Conservation (phyloP, 768 basidiomycete genomes). For the Pisolithus albus region DNA sequence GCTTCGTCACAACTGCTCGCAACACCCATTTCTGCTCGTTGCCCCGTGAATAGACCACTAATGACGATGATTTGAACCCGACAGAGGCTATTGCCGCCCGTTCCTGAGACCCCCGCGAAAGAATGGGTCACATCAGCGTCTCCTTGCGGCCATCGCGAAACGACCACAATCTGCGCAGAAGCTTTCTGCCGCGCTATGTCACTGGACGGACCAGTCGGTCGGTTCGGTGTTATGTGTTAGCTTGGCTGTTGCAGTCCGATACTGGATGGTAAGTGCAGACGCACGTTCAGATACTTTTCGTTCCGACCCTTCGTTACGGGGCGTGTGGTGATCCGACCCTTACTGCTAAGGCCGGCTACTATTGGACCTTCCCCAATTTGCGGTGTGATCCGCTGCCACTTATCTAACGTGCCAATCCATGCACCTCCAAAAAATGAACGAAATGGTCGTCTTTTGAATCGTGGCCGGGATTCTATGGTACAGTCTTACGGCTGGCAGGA, state of each 20-base stretch:
- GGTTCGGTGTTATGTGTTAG: background rate
- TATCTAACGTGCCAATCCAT: background rate
- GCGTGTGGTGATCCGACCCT: background rate
- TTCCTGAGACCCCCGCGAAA: no score
- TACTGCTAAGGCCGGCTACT: background rate
- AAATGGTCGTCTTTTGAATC: background rate
- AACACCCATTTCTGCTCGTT: no score
- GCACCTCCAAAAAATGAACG: background rate
- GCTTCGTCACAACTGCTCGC: background rate
- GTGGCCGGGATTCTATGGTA: background rate
- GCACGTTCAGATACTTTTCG: no score
- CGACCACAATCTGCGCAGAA: no score
- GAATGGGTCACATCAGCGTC: no score
- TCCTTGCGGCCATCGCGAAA: no score
- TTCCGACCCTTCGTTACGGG: background rate
- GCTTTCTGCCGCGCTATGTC: no score
- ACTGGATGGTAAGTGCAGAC: background rate
- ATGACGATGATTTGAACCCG: no score
- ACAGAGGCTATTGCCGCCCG: no score
- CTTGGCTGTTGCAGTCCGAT: background rate
- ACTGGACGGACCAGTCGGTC: background rate
- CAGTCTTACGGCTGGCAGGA: background rate
- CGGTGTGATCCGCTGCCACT: no score
- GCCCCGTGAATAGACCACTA: no score
- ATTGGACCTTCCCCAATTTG: no score